Base-by-base conservation (phyloP, 1,284 basidiomycete genomes). In the Puccinia coronata region DNA sequence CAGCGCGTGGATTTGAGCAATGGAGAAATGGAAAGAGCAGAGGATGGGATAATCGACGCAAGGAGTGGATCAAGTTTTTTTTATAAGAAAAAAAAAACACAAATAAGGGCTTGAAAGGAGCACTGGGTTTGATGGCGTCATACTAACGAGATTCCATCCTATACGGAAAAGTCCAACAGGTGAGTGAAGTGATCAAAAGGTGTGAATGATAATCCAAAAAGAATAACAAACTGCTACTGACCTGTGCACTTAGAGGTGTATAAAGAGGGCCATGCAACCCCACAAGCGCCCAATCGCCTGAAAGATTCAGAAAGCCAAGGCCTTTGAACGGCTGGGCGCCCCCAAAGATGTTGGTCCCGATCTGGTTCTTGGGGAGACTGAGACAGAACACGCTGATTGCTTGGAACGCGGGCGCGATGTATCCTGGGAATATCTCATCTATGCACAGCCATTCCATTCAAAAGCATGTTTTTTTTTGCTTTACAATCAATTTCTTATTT, bases 101-200 rank as follows among this genome's bases (percentile, higher is more conserved):
- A 41, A 47, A 11, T 20, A 16, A 73, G 5, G n/a, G n/a, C n/a
- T n/a, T n/a, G n/a, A n/a, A n/a, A 47, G 43, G 8, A 28, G 51
- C 23, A 51, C 31, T 1, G n/a, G 25, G 53, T 23, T 61, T 43
- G 57, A 49, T 75, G 72, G 34, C 59, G 61, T 81, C 79, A 81
- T 81, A 74, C 79, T 81, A 81, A 81, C 71, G 79, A 80, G 78
- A 80, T 80, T 81, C 71, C 71, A 65, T 74, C 61, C 61, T 67
- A 39, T 63, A 73, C 53, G 79, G 79, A 80, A n/a, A n/a, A n/a
- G n/a, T n/a, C n/a, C n/a, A n/a, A n/a, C n/a, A n/a, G n/a, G n/a
- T n/a, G n/a, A n/a, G n/a, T n/a, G n/a, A n/a, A n/a, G n/a, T n/a
- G n/a, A n/a, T n/a, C n/a, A n/a, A n/a, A n/a, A n/a, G n/a, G n/a